Conservation (phyloP, 1,284 basidiomycete genomes). For the Chalciporus piperatoides region DNA sequence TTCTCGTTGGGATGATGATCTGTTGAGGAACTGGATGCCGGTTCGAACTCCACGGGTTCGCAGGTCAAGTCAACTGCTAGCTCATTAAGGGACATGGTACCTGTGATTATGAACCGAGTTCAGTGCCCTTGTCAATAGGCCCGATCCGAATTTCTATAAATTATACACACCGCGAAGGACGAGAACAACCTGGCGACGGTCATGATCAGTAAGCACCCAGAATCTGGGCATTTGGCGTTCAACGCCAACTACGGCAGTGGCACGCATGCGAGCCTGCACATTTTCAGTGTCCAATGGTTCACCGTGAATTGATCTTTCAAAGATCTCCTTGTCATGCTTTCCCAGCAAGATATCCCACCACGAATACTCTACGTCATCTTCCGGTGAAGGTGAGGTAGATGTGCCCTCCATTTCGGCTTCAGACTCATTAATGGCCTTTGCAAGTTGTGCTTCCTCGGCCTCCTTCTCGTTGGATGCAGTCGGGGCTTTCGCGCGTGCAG, state of each 20-base stretch:
- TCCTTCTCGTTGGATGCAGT: constrained; percentile 38
- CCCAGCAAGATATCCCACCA: constrained; percentile 80
- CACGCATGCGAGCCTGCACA: constrained; percentile 39
- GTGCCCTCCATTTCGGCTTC: constrained; percentile 59
- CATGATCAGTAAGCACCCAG: constrained; percentile 78
- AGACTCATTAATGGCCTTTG: constrained; percentile 62
- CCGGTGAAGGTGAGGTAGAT: constrained; percentile 26
- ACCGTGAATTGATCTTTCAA: constrained; percentile 52
- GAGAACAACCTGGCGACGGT: constrained; percentile 65
- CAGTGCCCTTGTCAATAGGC: not conserved
- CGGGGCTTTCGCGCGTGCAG: constrained; percentile 25
- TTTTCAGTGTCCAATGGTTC: constrained; percentile 26
- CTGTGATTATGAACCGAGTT: constrained; percentile 31
- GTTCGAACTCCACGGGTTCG: constrained; percentile 64
- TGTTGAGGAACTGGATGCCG: constrained; percentile 38
- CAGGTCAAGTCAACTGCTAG: constrained; percentile 80
- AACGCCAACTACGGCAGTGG: constrained; percentile 57
- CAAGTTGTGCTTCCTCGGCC: constrained; percentile 57
- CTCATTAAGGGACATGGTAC: constrained; percentile 82
- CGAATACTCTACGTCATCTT: constrained; percentile 45
- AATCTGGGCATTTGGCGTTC: constrained; percentile 74
- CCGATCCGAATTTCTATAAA: not conserved
- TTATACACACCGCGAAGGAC: constrained; percentile 55
- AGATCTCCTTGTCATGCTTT: constrained; percentile 74
- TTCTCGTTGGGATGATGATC: constrained; percentile 30